A percentile compares a stretch with the other conserved stretches of the same genome.
Conservation (phyloP, 208 protist genomes). For the Wallacemonas sp. region DNA sequence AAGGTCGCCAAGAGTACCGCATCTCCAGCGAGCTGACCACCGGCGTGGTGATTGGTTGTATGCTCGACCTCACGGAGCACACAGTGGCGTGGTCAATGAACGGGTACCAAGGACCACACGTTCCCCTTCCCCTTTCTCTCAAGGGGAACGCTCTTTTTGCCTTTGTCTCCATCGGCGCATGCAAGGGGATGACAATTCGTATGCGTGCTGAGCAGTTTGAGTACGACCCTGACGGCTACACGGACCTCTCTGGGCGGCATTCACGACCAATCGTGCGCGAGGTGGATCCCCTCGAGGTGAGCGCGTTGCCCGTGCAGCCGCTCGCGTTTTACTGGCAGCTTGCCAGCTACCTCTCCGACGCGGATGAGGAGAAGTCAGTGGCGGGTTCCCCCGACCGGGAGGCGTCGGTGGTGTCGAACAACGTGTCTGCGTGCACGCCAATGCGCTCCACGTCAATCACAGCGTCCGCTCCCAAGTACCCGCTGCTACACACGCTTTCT, state of each 20-base stretch:
- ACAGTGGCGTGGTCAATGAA: slow-evolving; percentile 86
- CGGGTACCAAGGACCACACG: slow-evolving; percentile 65
- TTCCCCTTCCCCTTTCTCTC: slow-evolving; percentile 67
- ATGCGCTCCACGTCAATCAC: slow-evolving; percentile 14
- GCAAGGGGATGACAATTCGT: slow-evolving; percentile 72
- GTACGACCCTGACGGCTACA: slow-evolving; percentile 84
- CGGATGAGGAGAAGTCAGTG: slow-evolving; percentile 35
- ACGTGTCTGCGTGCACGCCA: slow-evolving; percentile 11
- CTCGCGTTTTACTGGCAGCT: slow-evolving; percentile 81
- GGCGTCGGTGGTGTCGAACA: slow-evolving; percentile 5
- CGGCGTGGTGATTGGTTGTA: slow-evolving; percentile 70
- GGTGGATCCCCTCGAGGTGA: slow-evolving; percentile 38
- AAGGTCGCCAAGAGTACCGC: slow-evolving; percentile 84
- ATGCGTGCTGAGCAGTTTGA: slow-evolving; percentile 71
- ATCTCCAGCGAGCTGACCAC: slow-evolving; percentile 44
- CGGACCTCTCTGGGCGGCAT: slow-evolving; percentile 68
- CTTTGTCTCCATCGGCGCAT: slow-evolving; percentile 82
- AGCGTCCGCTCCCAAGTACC: slow-evolving; percentile 32
- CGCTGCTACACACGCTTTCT: slow-evolving; percentile 35
- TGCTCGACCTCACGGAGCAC: slow-evolving; percentile 78
- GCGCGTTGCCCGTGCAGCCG: slow-evolving; percentile 45
- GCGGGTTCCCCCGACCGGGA: slow-evolving; percentile 2
- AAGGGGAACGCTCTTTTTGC: slow-evolving; percentile 50
- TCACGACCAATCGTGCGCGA: slow-evolving; percentile 47
- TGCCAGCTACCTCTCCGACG: slow-evolving; percentile 76